Evolutionary conservation across 2,329 filamentous ascomycete species (phyloP), one percentile per base, ranked within the genome.

Genomic region (Pyricularia grisea): DNA sequence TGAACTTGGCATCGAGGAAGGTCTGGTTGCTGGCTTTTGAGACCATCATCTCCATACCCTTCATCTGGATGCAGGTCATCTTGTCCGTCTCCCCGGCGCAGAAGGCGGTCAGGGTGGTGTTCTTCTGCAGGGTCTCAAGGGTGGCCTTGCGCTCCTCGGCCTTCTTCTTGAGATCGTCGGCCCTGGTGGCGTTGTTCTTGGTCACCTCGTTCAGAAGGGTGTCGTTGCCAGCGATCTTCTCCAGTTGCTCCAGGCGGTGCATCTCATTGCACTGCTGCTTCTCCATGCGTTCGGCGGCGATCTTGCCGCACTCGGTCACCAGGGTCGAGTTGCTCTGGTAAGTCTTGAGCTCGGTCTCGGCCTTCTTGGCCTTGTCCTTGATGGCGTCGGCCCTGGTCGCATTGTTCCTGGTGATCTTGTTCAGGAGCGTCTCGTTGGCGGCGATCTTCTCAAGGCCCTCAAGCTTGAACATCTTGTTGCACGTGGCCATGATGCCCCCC

Each of bases 251-350:
- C 70, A 77, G 73, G 30, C 68, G 66, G 23, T 65, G 60, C 71
- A 80, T 78, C 67, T 72, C 70, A 7, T 69, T 55, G 72, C 79
- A 80, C 55, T 73, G 69, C 33, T 73, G 68, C 58, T 76, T 73
- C 31, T 73, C 75, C 50, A 74, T 70, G 58, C 75, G 71, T 42
- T 74, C 74, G 65, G 79, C 76, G 55, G 72, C 70, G 70, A 80
- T 74, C 70, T 75, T 72, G 28, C 73, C 71, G 70, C 80, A 81
- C 14, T 72, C 70, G 27, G 73, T 66, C 70, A 78, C 73, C 28
- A 81, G 73, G 7, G 79, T 81, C 11, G 75, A 67, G 73, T 82
- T 81, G 70, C 73, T 70, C 68, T 75, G 68, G 68, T 81, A 72
- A 6, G 74, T 72, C 27, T 73, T 70, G 67, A 80, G 76, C 70